Evolutionary conservation across 2,329 filamentous ascomycete genomes (phyloP), one percentile per base, ranked within the genome.

Genomic region (Epichloe brachyelytri): DNA sequence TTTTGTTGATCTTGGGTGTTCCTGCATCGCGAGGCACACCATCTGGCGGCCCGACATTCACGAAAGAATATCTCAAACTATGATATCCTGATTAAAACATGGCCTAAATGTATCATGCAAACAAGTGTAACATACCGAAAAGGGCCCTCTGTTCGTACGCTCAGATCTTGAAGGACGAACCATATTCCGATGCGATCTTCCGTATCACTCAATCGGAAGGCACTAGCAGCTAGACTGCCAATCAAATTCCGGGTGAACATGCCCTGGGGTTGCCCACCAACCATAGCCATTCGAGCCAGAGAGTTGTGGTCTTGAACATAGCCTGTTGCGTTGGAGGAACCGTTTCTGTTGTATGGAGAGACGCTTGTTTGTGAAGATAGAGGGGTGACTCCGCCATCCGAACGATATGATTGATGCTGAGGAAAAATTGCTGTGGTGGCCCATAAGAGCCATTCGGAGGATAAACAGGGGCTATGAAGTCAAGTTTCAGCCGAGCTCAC

Each of bases 161-260:
- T 95, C 43, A 98, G 74, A 69, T 98, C 93, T 65, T 96, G 91
- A 49, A 97, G 74, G 44, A 98, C 86, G 61, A 98, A 98, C 91
- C 91, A 98, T 56, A 95, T 89, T 2, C 91, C 91, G 48, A 87
- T 81, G 64, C 88, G 86, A 57, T 88, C 84, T 15, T 86, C 74
- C 0, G 82, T 79, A 58, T 97, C 90, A 2, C 80, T 83, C 49
- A 97, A 76, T 34, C 85, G 81, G 63, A 90, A 91, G 2, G 91
- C 91, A 61, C 90, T 95, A 34, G 90, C 89, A 5, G 88, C 84
- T 48, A 95, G 73, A 65, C 87, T 95, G 2, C 93, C 93, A 56
- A 98, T 97, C 10, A 98, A 77, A 62, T 97, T 98, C 49, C 91
- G 76, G 0, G 90, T 96, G 63, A 91, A 95, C 88, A 95, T 94